Evolutionary conservation across 2,329 filamentous ascomycete species (phyloP), one percentile per base, ranked within the genome.

Genomic region (Sarocladium brachiariae): DNA sequence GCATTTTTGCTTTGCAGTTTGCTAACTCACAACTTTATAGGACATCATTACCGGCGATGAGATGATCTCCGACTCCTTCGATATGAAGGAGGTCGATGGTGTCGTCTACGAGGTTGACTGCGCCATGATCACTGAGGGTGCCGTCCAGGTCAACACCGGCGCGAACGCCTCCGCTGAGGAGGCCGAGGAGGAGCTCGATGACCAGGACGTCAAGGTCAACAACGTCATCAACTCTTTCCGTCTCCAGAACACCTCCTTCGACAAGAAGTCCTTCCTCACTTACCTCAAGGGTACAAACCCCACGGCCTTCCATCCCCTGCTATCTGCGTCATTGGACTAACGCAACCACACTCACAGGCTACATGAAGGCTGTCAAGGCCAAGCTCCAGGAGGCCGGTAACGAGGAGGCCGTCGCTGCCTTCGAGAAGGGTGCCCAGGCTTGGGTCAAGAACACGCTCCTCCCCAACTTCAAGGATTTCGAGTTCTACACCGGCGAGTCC

Each of bases 81-180:
- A 90, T 61, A 71, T 95, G 67, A 89, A 88, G 76, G 77, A 86
- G 70, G 68, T 92, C 57, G 87, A 91, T 70, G 83, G 81, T 60
- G 76, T 87, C 60, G 83, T 87, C 63, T 97, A 87, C 76, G 92
- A 97, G 78, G 86, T 85, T 67, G 86, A 99, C 75, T 96, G 91
- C 75, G 77, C 79, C 68, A 95, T 92, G 83, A 90, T 96, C 74
- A 83, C 81, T 54, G 77, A 91, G 71, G 89, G 83, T 57, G 81
- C 71, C 57, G 83, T 92, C 66, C 70, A 79, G 58, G 82, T 95
- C 66, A 77, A 93, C 71, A 93, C 80, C 64, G 93, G 93, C 70
- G 93, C 91, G 78, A 99, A 99, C 74, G 88, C 93, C 62, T 97
- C 92, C 62, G 91, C 93, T 55, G 93, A 97, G 77, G 92, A 87